These are phyloP conservation scores for Ceratocystis ficicola DNA, from an alignment of 2,329 filamentous ascomycete genomes.

Conservation along the genomic window DNA sequence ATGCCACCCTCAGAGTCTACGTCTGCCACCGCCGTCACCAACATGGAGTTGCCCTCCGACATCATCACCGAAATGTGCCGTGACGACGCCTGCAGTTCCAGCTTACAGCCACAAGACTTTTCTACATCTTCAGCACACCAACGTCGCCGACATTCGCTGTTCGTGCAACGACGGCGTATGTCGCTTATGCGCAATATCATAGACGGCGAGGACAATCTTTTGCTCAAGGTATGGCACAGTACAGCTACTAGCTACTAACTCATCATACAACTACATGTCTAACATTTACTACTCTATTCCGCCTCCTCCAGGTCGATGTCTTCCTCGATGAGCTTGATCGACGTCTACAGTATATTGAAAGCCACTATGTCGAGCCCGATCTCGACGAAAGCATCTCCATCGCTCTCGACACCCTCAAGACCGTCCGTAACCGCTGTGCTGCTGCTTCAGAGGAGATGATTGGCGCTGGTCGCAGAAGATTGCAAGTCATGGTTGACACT, in stretches of 20 bases:
- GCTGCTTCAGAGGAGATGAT: constrained; percentile 83
- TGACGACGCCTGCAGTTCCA: constrained; percentile 18
- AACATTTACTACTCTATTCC: neutral
- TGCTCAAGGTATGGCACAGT: constrained; percentile 39
- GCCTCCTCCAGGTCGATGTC: constrained; percentile 49
- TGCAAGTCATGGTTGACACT: constrained; percentile 85
- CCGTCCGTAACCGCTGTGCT: constrained; percentile 77
- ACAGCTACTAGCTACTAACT: neutral
- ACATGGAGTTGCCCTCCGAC: constrained; percentile 18
- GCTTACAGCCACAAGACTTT: constrained; percentile 17
- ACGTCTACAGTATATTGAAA: constrained; percentile 77
- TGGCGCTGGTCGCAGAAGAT: constrained; percentile 69
- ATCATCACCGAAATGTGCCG: constrained; percentile 7
- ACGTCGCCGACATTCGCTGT: constrained; percentile 20
- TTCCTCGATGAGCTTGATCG: constrained; percentile 79
- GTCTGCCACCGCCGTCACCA: neutral
- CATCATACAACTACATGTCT: neutral
- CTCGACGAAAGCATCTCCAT: constrained; percentile 74
- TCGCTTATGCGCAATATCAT: constrained; percentile 49
- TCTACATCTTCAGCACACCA: constrained; percentile 7
- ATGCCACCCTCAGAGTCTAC: neutral
- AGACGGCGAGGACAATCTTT: constrained; percentile 49
- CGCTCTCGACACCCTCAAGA: constrained; percentile 73
- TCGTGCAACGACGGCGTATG: constrained; percentile 33
- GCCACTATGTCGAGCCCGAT: constrained; percentile 62